phyloP scores from a whole-genome alignment of 306 rosid species.

The Casuarina cunninghamiana region DNA sequence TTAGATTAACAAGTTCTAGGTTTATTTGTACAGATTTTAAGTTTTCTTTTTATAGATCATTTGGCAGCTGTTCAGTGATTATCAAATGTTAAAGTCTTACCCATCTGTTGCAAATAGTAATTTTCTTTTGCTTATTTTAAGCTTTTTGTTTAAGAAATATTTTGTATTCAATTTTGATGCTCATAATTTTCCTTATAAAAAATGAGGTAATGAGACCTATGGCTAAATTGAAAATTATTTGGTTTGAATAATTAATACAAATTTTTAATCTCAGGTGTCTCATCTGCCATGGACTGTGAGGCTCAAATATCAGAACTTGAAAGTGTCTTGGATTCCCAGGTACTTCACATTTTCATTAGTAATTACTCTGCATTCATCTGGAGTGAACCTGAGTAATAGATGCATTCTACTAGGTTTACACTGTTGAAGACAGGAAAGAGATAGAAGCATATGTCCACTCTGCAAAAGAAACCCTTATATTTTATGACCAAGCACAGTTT shows the following conservation, averaged over 20 bases:
- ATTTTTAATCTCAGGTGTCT: slow-evolving; percentile 55
- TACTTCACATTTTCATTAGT: slow-evolving; percentile 22
- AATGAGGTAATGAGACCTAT: not conserved
- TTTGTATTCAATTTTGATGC: not conserved
- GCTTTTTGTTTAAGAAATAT: not conserved
- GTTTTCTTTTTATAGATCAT: not conserved
- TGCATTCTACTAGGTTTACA: slow-evolving; percentile 54
- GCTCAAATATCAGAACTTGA: slow-evolving; percentile 80
- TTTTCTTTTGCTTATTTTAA: not conserved
- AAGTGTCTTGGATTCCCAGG: slow-evolving; percentile 73
- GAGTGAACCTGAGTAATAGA: slow-evolving; percentile 12
- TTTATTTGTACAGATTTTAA: not conserved
- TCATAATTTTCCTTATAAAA: not conserved
- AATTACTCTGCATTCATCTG: slow-evolving; percentile 13
- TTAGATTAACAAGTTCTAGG: not conserved
- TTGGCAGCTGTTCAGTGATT: not conserved
- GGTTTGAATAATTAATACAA: not conserved
- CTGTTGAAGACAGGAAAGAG: slow-evolving; percentile 66
- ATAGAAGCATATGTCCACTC: slow-evolving; percentile 56
- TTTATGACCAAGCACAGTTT: slow-evolving; percentile 51
- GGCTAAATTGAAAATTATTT: not conserved
- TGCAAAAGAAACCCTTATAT: slow-evolving; percentile 61
- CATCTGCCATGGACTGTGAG: slow-evolving; percentile 64
- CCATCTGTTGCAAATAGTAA: not conserved
- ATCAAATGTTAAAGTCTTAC: not conserved